These are phyloP conservation scores for Durotheca rogersii DNA, from an alignment of 495 filamentous ascomycete genomes.

Conservation along the genomic window DNA sequence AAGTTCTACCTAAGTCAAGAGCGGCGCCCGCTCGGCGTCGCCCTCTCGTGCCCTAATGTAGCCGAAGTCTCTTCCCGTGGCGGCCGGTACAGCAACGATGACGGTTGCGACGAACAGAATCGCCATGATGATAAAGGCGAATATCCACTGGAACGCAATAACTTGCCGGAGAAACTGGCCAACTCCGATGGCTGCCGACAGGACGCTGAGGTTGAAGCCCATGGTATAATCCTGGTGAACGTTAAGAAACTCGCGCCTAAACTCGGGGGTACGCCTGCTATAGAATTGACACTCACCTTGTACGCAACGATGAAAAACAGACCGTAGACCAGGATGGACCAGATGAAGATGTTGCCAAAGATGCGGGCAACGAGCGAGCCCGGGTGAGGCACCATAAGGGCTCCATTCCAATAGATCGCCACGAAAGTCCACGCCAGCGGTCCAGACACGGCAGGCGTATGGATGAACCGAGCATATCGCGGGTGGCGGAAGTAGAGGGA, in stretches of 20 bases:
- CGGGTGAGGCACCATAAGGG: slow-evolving; percentile 65
- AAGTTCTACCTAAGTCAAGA: slow-evolving; percentile 52
- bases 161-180: slow-evolving; percentile 69
- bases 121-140: slow-evolving; percentile 79
- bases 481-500: slow-evolving; percentile 77
- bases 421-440: slow-evolving; percentile 84
- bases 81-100: slow-evolving; percentile 62
- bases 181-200: slow-evolving; percentile 73
- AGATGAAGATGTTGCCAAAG: slow-evolving; percentile 82
- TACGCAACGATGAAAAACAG: slow-evolving; percentile 66
- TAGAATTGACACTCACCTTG: slow-evolving; percentile 46
- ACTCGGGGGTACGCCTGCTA: not conserved
- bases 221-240: slow-evolving; percentile 68
- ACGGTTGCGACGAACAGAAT: slow-evolving; percentile 66
- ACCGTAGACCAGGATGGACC: slow-evolving; percentile 75
- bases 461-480: slow-evolving; percentile 66
- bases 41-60: slow-evolving; percentile 33
- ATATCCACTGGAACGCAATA: slow-evolving; percentile 85
- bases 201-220: slow-evolving; percentile 71
- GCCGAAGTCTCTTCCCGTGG: slow-evolving; percentile 53
- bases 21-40: slow-evolving; percentile 55
- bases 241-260: slow-evolving; percentile 4
- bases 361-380: slow-evolving; percentile 63
- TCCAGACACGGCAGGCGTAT: slow-evolving; percentile 69
- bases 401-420: slow-evolving; percentile 83